phyloP scores from a whole-genome alignment of 108 stramenopile species.

The Nannochloropsis gaditana region DNA sequence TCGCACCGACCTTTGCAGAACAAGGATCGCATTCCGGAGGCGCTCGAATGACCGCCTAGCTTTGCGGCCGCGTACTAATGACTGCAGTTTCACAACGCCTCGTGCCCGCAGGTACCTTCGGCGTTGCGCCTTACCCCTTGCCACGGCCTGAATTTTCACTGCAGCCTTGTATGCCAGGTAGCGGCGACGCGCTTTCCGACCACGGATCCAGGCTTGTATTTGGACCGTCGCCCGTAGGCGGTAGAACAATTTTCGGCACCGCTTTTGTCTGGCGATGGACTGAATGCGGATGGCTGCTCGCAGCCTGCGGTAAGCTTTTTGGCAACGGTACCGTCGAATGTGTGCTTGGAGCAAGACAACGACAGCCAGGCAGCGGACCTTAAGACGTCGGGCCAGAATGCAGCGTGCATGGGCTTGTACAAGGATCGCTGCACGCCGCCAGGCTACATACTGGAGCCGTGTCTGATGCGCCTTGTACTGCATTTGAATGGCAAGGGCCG shows the following conservation, averaged over 20 bases:
- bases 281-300: constrained; percentile 24
- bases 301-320: neutral
- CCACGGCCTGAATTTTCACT: constrained; percentile 13
- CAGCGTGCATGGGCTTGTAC: neutral
- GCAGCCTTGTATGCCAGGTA: neutral
- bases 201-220: neutral
- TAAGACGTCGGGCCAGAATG: constrained; percentile 5
- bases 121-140: neutral
- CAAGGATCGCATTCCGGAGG: neutral
- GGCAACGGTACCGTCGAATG: constrained; percentile 7
- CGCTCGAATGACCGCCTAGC: neutral
- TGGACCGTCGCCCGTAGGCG: neutral
- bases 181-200: neutral
- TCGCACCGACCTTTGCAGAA: neutral
- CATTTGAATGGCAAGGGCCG: constrained; percentile 19
- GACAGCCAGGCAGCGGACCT: neutral
- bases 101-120: neutral
- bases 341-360: constrained; percentile 22
- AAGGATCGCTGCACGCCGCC: neutral
- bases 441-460: neutral
- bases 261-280: constrained; percentile 19
- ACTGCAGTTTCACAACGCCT: neutral
- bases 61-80: neutral
- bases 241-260: neutral
- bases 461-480: neutral